phyloP scores from a whole-genome alignment of 2,329 filamentous ascomycete genomes.

The Cladophialophora chaetospira region DNA sequence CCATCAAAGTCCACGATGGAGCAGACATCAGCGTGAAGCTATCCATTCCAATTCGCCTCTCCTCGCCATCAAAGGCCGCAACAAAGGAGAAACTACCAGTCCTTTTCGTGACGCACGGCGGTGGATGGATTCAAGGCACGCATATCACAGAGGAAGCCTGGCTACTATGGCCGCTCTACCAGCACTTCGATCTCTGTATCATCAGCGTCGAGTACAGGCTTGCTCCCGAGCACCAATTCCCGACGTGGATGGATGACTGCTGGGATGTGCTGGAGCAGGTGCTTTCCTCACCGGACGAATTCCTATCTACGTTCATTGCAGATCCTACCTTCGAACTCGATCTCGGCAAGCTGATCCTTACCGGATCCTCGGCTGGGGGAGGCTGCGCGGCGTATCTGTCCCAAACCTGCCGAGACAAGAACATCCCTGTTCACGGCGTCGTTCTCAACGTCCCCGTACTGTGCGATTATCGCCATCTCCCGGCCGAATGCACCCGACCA shows the following conservation, averaged over 20 bases:
- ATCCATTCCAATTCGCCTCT: neutral
- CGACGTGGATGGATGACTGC: slow-evolving; percentile 33
- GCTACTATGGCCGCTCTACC: slow-evolving; percentile 20
- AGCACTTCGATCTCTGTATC: slow-evolving; percentile 22
- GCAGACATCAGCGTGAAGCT: slow-evolving; percentile 16
- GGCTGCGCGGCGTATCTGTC: slow-evolving; percentile 43
- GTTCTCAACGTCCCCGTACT: slow-evolving; percentile 11
- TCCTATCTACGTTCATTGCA: neutral
- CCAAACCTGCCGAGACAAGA: slow-evolving; percentile 32
- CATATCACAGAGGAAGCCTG: slow-evolving; percentile 17
- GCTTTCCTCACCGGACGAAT: slow-evolving; percentile 14
- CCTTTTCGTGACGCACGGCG: slow-evolving; percentile 21
- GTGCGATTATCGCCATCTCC: slow-evolving; percentile 14
- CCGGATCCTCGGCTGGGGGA: slow-evolving; percentile 49
- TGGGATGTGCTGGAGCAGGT: slow-evolving; percentile 28
- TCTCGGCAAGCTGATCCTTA: slow-evolving; percentile 43
- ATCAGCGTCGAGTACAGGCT: slow-evolving; percentile 37
- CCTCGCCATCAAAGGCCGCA: neutral
- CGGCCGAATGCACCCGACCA: neutral
- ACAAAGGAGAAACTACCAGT: neutral
- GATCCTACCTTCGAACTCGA: slow-evolving; percentile 27
- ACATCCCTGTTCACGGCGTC: slow-evolving; percentile 7
- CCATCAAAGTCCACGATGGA: slow-evolving; percentile 15
- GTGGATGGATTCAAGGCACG: slow-evolving; percentile 21
- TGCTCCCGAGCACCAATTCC: slow-evolving; percentile 34